Conservation (phyloP, 2,329 filamentous ascomycete genomes). For the Fusarium sublunatum region DNA sequence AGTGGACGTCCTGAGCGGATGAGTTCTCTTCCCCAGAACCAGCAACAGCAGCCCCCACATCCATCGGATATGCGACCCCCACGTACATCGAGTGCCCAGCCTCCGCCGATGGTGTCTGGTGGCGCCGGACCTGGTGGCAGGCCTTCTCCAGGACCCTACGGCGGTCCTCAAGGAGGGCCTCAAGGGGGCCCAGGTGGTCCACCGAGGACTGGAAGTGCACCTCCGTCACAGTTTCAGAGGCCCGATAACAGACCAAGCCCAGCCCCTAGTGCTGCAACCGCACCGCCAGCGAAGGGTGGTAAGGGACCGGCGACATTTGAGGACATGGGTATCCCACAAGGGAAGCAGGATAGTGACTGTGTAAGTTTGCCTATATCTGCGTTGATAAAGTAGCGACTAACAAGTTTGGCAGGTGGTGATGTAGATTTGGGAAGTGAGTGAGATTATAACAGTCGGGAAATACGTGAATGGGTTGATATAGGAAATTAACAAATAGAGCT, state of each 20-base stretch:
- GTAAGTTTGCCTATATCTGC: slow-evolving; percentile 66
- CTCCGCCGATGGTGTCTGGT: slow-evolving; percentile 35
- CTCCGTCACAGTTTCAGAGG: slow-evolving; percentile 49
- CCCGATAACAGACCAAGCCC: slow-evolving; percentile 47
- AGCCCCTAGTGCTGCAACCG: slow-evolving; percentile 51
- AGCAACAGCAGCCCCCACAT: slow-evolving; percentile 25
- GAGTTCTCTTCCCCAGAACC: slow-evolving; percentile 48
- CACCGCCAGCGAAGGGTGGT: slow-evolving; percentile 55
- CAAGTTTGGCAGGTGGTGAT: slow-evolving; percentile 42
- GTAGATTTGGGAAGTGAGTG: slow-evolving; percentile 26
- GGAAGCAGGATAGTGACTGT: slow-evolving; percentile 88
- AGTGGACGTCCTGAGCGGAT: slow-evolving; percentile 49
- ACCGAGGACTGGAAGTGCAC: slow-evolving; percentile 54
- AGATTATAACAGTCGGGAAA: neutral
- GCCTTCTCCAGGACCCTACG: slow-evolving; percentile 41
- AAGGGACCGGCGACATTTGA: slow-evolving; percentile 96
- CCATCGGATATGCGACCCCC: slow-evolving; percentile 29
- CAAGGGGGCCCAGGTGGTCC: slow-evolving; percentile 31
- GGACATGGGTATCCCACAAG: slow-evolving; percentile 93
- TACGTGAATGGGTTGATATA: slow-evolving; percentile 10
- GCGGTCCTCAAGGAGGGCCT: slow-evolving; percentile 31
- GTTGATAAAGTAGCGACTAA: slow-evolving; percentile 4
- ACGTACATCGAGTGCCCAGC: slow-evolving; percentile 42
- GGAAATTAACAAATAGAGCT: slow-evolving; percentile 24
- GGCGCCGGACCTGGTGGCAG: slow-evolving; percentile 38